Evolutionary conservation across 2,329 filamentous ascomycete species (phyloP), one percentile per base, ranked within the genome.

Genomic region (Capronia coronata): DNA sequence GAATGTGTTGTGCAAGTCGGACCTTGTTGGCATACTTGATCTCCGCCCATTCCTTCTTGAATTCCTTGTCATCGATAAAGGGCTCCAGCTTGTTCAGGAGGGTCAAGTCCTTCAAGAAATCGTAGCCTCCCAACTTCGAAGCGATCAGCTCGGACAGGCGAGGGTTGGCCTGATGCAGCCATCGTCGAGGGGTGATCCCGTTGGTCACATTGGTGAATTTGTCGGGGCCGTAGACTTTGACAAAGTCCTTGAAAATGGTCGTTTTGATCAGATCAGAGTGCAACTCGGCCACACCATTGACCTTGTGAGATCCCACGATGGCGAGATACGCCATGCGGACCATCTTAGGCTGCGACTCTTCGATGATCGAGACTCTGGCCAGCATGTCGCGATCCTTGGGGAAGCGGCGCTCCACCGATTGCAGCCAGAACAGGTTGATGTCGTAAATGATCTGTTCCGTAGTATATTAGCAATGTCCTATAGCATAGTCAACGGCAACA

Each of bases 151-250:
- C 87, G 0, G 91, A 96, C 23, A 98, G 76, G 48, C 86, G 81
- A 9, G 91, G 93, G 67, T 98, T 98, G 53, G 93, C 93, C 69
- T 98, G 93, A 72, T 98, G 90, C 50, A 98, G 76, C 93, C 93
- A 98, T 65, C 93, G 80, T 62, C 93, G 80, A 9, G 93, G 93
- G 0, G 93, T 98, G 66, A 98, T 94, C 51, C 93, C 93, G 67
- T 98, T 98, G 58, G 93, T 98, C 57, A 98, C 91, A 62, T 98
- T 98, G 50, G 87, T 94, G 70, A 98, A 98, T 69, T 96, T 96
- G 76, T 98, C 93, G 0, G 85, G 84, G 2, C 93, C 93, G 62
- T 93, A 98, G 58, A 98, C 87, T 61, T 82, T 79, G 52, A 98
- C 91, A 69, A 98, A 98, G 68, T 98, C 93, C 69, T 93, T 96